These are phyloP conservation scores for Thelonectria olida DNA, from an alignment of 2,329 filamentous ascomycete genomes.

Conservation along the genomic window DNA sequence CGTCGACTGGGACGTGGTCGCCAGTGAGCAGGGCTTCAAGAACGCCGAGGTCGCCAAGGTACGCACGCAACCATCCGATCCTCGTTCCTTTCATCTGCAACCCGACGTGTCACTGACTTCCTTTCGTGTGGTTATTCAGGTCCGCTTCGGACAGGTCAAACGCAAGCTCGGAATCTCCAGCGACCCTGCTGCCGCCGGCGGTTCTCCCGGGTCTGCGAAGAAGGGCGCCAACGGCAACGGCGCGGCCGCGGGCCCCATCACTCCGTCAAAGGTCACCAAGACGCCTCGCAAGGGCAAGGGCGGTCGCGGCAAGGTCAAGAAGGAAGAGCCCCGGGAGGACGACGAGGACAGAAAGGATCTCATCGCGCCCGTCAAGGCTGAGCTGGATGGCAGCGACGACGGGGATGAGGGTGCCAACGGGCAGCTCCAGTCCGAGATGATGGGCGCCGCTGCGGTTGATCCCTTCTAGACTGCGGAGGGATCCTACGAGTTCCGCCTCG, in stretches of 20 bases:
- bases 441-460: slow-evolving; percentile 7
- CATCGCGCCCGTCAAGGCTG: slow-evolving; percentile 24
- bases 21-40: slow-evolving; percentile 53
- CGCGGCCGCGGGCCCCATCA: slow-evolving; percentile 5
- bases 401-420: slow-evolving; percentile 1
- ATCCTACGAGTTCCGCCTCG: background rate
- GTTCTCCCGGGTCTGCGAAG: slow-evolving; percentile 36
- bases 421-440: slow-evolving; percentile 24
- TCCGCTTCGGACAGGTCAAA: slow-evolving; percentile 61
- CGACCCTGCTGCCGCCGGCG: slow-evolving; percentile 29
- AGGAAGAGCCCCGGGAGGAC: slow-evolving; percentile 29
- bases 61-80: slow-evolving; percentile 12
- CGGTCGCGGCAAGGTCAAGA: slow-evolving; percentile 33
- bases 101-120: slow-evolving; percentile 2
- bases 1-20: slow-evolving; percentile 59
- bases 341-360: slow-evolving; percentile 26
- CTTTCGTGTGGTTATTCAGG: slow-evolving; percentile 34
- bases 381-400: slow-evolving; percentile 30
- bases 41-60: slow-evolving; percentile 57
- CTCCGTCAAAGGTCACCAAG: slow-evolving; percentile 45
- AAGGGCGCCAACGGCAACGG: slow-evolving; percentile 23
- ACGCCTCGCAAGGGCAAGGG: slow-evolving; percentile 37
- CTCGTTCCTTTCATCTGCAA: no score
- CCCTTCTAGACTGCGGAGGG: background rate
- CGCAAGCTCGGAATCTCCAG: slow-evolving; percentile 53